These are phyloP conservation scores for Saccharomyces hybrid DNA, from an alignment of 1,139 yeast species.

Conservation along the genomic window DNA sequence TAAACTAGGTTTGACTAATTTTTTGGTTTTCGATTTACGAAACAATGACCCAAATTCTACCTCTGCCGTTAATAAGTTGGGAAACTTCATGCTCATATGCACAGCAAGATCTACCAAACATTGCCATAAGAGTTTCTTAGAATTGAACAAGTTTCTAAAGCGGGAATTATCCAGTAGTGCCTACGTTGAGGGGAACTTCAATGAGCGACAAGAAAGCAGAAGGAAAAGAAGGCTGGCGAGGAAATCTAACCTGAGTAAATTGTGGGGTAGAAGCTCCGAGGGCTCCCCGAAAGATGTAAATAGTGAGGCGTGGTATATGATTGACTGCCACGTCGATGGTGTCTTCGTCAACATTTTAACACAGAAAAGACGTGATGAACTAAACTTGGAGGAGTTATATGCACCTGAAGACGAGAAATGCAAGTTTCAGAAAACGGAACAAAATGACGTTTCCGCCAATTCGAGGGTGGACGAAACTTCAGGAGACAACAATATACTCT, in stretches of 20 bases:
- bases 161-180: constrained; percentile 40
- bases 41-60: constrained; percentile 41
- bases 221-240: constrained; percentile 55
- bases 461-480: constrained; percentile 5
- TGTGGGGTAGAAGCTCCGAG: constrained; percentile 17
- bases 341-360: constrained; percentile 69
- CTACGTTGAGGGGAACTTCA: constrained; percentile 62
- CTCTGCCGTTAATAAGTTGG: constrained; percentile 36
- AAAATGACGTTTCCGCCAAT: not conserved
- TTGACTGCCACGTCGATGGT: constrained; percentile 58
- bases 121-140: constrained; percentile 60
- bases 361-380: constrained; percentile 52
- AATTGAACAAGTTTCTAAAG: constrained; percentile 45
- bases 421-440: constrained; percentile 24
- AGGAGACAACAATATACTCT: constrained; percentile 21
- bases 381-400: constrained; percentile 69
- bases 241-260: constrained; percentile 43
- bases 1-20: constrained; percentile 59
- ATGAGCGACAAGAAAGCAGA: constrained; percentile 50
- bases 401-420: constrained; percentile 40
- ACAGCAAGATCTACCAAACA: constrained; percentile 78
- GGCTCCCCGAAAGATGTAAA: constrained; percentile 8
- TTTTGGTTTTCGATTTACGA: constrained; percentile 53
- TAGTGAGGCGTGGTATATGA: constrained; percentile 72
- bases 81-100: constrained; percentile 54